Evolutionary conservation across 345 rosid species (phyloP).

Genomic region (Litchi chinensis): DNA sequence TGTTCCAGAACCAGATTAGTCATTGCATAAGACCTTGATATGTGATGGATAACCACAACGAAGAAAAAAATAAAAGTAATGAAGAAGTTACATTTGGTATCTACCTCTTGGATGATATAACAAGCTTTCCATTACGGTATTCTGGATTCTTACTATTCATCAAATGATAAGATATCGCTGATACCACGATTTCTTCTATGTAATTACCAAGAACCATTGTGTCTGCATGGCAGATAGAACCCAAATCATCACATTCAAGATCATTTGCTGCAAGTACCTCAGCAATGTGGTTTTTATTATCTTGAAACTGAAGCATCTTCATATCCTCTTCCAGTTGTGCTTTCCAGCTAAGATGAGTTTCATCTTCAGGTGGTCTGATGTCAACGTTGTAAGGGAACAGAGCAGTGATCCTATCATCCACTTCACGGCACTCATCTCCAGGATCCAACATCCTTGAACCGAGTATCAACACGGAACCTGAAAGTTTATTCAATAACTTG

Average conservation of each 20-base stretch:
- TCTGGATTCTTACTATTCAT: conserved; percentile 75
- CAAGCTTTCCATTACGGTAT: conserved; percentile 93
- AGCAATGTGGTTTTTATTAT: conserved; percentile 88
- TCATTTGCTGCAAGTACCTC: conserved; percentile 95
- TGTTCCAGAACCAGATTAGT: conserved; percentile 39
- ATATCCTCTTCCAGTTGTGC: conserved; percentile 81
- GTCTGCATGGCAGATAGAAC: conserved; percentile 78
- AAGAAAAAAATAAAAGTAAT: background rate
- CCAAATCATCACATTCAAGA: conserved; percentile 84
- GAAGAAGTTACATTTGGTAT: conserved; percentile 1
- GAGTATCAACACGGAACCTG: conserved; percentile 76
- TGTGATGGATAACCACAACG: background rate
- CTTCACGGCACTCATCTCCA: conserved; percentile 61
- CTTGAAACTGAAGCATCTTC: conserved; percentile 78
- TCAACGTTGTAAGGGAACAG: conserved; percentile 80
- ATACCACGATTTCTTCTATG: conserved; percentile 82
- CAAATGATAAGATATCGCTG: conserved; percentile 85
- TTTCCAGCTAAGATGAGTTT: conserved; percentile 75
- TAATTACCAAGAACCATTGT: conserved; percentile 69
- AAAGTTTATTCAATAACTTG: conserved; percentile 65
- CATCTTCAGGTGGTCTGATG: conserved; percentile 83
- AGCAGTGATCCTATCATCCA: conserved; percentile 48
- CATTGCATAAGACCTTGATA: conserved; percentile 10
- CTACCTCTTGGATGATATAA: conserved; percentile 87
- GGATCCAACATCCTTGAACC: conserved; percentile 75